These are phyloP conservation scores for Candida jianshihensis DNA, from an alignment of 805 yeast species.

Conservation along the genomic window DNA sequence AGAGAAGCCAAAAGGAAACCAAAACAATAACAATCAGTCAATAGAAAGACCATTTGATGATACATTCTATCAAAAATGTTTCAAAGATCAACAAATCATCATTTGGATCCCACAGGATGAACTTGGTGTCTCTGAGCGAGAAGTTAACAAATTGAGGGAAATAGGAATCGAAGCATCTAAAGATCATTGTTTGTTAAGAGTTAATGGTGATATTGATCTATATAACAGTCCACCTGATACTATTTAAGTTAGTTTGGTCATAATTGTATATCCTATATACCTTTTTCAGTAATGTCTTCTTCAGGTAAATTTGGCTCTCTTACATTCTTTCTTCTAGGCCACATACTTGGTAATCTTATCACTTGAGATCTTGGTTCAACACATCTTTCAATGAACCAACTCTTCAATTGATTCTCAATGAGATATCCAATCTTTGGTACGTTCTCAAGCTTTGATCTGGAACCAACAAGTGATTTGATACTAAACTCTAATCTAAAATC, in stretches of 20 bases:
- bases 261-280: slow-evolving; percentile 6
- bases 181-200: slow-evolving; percentile 11
- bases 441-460: slow-evolving; percentile 85
- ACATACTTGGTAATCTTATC: slow-evolving; percentile 74
- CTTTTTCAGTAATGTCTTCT: slow-evolving; percentile 5
- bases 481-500: slow-evolving; percentile 86
- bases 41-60: slow-evolving; percentile 12
- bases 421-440: slow-evolving; percentile 86
- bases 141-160: slow-evolving; percentile 12
- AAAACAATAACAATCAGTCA: too few relatives aligned
- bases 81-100: slow-evolving; percentile 11
- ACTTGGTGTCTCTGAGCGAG: slow-evolving; percentile 9
- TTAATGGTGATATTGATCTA: slow-evolving; percentile 18
- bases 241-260: not conserved
- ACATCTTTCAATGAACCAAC: slow-evolving; percentile 89
- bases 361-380: slow-evolving; percentile 92
- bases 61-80: slow-evolving; percentile 20
- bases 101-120: slow-evolving; percentile 23
- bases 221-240: slow-evolving; percentile 17
- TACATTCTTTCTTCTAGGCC: slow-evolving; percentile 67
- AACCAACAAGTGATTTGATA: slow-evolving; percentile 84
- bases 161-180: slow-evolving; percentile 18
- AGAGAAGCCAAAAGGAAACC: too few relatives aligned
- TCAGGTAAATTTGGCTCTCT: slow-evolving; percentile 28
- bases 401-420: slow-evolving; percentile 72